phyloP scores from a whole-genome alignment of 1,284 basidiomycete species.

The Ganoderma multipileum region DNA sequence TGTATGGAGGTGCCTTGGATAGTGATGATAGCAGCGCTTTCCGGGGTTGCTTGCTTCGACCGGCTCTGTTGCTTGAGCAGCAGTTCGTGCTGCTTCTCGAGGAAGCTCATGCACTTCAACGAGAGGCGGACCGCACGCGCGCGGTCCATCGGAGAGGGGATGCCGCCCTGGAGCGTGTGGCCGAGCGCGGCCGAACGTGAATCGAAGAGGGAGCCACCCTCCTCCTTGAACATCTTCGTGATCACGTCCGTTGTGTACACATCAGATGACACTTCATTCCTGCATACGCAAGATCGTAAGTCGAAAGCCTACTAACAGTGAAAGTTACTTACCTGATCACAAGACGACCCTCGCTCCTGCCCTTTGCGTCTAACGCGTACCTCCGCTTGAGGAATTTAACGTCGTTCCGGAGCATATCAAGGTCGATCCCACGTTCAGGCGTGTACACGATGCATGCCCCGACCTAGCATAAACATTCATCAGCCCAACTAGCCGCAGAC shows the following conservation, averaged over 20 bases:
- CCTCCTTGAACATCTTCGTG: constrained; percentile 94
- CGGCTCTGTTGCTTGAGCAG: constrained; percentile 55
- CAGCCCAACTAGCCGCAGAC: constrained; percentile 11
- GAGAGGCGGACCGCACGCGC: constrained; percentile 90
- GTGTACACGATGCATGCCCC: constrained; percentile 95
- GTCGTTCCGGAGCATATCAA: constrained; percentile 85
- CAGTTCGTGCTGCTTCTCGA: constrained; percentile 80
- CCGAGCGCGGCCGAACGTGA: constrained; percentile 93
- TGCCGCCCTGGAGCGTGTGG: constrained; percentile 95
- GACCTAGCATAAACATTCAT: constrained; percentile 55
- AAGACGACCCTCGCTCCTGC: constrained; percentile 91
- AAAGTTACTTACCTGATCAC: constrained; percentile 75
- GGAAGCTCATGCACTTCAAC: constrained; percentile 92
- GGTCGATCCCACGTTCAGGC: constrained; percentile 88
- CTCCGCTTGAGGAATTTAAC: constrained; percentile 90
- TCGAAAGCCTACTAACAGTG: not conserved
- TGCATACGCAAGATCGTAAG: constrained; percentile 39
- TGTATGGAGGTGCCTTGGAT: constrained; percentile 83
- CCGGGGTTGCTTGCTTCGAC: constrained; percentile 57
- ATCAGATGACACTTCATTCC: constrained; percentile 86
- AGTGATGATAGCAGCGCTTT: constrained; percentile 90
- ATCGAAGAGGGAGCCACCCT: constrained; percentile 92
- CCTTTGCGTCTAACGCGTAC: constrained; percentile 87
- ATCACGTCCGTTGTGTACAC: constrained; percentile 95
- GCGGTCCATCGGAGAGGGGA: constrained; percentile 94